Evolutionary conservation across 2,329 filamentous ascomycete species (phyloP).

Genomic region (Colletotrichum melonis): DNA sequence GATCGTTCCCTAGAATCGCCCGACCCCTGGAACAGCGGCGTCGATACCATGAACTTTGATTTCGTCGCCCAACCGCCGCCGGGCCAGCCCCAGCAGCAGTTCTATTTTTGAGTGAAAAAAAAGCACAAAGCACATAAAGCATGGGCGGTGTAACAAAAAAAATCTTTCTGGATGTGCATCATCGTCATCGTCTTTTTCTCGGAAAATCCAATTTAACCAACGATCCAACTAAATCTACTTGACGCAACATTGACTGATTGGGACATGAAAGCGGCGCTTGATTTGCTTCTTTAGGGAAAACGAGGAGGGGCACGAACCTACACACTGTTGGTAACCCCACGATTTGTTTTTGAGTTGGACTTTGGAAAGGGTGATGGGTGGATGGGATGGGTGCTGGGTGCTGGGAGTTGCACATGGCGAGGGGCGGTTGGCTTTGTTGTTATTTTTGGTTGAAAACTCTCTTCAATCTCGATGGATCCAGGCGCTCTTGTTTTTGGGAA

Average conservation of each 20-base stretch:
- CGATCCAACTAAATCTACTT: not conserved
- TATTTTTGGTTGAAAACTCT: not conserved
- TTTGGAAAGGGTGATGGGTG: not conserved
- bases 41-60: conserved; percentile 70
- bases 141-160: not conserved
- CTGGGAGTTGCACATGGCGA: not conserved
- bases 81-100: conserved; percentile 66
- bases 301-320: not conserved
- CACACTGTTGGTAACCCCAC: too few relatives aligned
- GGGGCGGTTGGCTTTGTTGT: not conserved
- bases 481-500: not conserved
- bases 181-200: not conserved
- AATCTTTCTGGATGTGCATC: too few relatives aligned
- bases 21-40: conserved; percentile 67
- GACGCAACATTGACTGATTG: not conserved
- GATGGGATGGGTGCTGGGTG: too few relatives aligned
- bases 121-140: not conserved
- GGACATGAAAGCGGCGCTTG: conserved; percentile 7
- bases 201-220: not conserved
- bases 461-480: not conserved
- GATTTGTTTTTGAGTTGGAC: not conserved
- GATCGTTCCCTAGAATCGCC: conserved; percentile 60
- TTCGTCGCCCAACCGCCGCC: conserved; percentile 70
- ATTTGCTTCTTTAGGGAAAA: not conserved
- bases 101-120: conserved; percentile 59